phyloP scores from a whole-genome alignment of 1,284 basidiomycete genomes.

The Amylostereum chailletii region DNA sequence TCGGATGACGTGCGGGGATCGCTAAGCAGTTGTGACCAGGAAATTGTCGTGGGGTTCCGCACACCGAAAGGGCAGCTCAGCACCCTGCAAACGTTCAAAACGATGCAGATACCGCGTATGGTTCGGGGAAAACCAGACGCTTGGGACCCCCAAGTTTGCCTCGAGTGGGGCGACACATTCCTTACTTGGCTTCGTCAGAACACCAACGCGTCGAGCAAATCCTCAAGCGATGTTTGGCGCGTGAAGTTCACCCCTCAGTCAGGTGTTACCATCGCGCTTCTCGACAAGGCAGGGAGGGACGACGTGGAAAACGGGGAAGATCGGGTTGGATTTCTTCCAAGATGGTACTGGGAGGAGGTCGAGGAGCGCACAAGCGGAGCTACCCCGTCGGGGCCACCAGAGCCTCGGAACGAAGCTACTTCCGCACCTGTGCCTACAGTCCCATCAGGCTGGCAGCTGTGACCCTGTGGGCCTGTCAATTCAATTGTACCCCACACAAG shows the following conservation, averaged over 20 bases:
- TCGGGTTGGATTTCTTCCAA: constrained; percentile 65
- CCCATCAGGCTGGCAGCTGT: no score
- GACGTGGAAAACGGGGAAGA: constrained; percentile 62
- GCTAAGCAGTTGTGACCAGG: constrained; percentile 31
- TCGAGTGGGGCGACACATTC: constrained; percentile 67
- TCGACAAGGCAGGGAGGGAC: constrained; percentile 37
- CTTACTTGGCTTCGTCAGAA: constrained; percentile 39
- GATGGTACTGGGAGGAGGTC: constrained; percentile 56
- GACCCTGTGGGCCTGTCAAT: no score
- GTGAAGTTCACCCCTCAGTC: constrained; percentile 48
- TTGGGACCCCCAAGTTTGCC: constrained; percentile 73
- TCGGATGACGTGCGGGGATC: background rate
- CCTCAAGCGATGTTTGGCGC: constrained; percentile 47
- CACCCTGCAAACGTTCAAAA: constrained; percentile 61
- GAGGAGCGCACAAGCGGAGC: background rate
- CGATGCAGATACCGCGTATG: constrained; percentile 61
- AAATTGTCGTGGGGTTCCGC: constrained; percentile 89
- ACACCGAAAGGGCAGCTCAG: constrained; percentile 64
- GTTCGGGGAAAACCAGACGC: constrained; percentile 66
- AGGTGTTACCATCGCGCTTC: constrained; percentile 36
- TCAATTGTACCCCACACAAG: no score
- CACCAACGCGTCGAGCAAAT: constrained; percentile 7
- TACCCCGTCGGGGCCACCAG: no score
- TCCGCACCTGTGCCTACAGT: no score
- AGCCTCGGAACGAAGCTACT: no score